Evolutionary conservation across 805 yeast species (phyloP), one percentile per base, ranked within the genome.

Genomic region (Starmerella ratchasimensis): DNA sequence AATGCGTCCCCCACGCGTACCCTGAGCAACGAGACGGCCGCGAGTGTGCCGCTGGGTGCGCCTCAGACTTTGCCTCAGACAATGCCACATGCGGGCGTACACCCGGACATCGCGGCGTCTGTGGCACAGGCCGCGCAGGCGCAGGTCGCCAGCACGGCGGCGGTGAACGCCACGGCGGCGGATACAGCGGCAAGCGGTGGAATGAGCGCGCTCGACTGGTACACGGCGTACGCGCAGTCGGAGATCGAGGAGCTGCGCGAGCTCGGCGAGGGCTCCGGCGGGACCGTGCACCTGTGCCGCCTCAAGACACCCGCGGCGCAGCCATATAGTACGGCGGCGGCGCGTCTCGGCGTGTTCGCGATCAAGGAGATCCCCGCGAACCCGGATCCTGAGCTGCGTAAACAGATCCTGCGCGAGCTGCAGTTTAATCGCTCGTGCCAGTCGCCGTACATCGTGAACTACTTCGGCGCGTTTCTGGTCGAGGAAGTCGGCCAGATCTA

Each of bases 241-340:
- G 41, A 73, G 31, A 80, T 90, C 26, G 62, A 70, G 6, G 83
- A 81, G 38, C 46, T 86, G 27, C 75, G 74, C 16, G 67, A 72
- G 21, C 58, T 88, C 17, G 98, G 98, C 15, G 97, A 90, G 61
- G 98, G 98, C 14, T 77, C 82, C 25, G 94, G 95, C 13, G 98
- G 97, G 0, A 69, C 81, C 9, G 98, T 88, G 9, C 68, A 77
- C 16, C 76, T 82, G 54, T 88, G 97, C 57, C 62, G 63, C 40
- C 62, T 88, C 36, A 14, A 26, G 26, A 29, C 6, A 34, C 35
- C 18, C 13, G 28, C 35, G 14, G 63, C 62, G 39, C 28, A 21
- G 20, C 34, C 34, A 19, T 29, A 34, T 17, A 29, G 31, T n/a
- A 25, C 23, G 23, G 37, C 39, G 15, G 41, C 45, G 9, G 32